phyloP scores from a whole-genome alignment of 2,329 filamentous ascomycete genomes.

The Dothistroma pini region DNA sequence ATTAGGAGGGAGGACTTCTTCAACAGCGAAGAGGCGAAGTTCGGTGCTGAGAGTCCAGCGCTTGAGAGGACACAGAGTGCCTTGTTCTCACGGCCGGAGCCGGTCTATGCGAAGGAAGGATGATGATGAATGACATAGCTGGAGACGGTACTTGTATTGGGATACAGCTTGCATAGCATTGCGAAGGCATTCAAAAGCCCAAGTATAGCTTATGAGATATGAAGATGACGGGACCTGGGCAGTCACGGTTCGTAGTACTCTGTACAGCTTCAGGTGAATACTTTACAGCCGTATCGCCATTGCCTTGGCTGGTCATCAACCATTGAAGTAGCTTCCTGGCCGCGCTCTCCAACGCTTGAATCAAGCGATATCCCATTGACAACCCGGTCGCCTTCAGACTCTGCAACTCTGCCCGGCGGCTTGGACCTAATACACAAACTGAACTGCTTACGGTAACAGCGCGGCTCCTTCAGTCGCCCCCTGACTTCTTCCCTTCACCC shows the following conservation, averaged over 20 bases:
- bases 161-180: not conserved
- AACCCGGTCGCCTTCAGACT: too few species aligned
- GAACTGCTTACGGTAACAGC: too few species aligned
- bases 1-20: conserved; percentile 57
- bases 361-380: too few species aligned
- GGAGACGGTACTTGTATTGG: not conserved
- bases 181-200: not conserved
- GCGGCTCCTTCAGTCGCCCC: too few species aligned
- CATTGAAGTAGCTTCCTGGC: too few species aligned
- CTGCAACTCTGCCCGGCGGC: too few species aligned
- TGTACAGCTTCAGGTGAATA: not conserved
- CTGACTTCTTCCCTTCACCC: too few species aligned
- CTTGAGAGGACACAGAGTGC: conserved; percentile 26
- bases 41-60: conserved; percentile 25
- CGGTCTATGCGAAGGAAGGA: not conserved
- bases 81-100: not conserved
- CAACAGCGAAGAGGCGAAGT: conserved; percentile 27
- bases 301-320: too few species aligned
- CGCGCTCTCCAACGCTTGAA: too few species aligned
- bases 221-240: not conserved
- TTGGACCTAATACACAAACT: too few species aligned
- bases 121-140: not conserved
- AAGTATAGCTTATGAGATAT: not conserved
- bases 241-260: not conserved
- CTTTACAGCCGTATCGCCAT: not conserved